A percentile compares a stretch with the other conserved stretches of the same genome.
Evolutionary conservation across 1,139 yeast species (phyloP).

Genomic region (Saccharomyces hybrid): DNA sequence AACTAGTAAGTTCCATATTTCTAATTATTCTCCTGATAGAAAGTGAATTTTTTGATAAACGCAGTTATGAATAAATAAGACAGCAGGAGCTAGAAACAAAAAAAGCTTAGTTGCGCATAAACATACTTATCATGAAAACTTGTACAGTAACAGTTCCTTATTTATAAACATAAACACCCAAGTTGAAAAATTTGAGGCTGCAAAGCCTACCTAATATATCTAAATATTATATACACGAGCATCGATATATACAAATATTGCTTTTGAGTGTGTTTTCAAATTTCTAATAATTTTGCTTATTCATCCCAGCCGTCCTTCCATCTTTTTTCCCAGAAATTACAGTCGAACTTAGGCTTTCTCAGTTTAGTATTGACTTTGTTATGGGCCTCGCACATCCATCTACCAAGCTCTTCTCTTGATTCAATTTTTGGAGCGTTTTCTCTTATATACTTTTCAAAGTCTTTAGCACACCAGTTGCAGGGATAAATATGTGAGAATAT

Average conservation of each 20-base stretch:
- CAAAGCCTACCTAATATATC: not conserved
- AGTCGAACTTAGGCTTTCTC: conserved; percentile 80
- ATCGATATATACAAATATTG: not conserved
- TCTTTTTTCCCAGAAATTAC: conserved; percentile 82
- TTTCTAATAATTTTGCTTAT: not conserved
- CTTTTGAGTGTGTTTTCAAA: not conserved
- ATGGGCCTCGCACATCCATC: conserved; percentile 93
- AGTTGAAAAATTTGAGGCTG: not conserved
- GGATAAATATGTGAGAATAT: conserved; percentile 82
- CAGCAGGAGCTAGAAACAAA: not conserved
- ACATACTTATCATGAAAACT: not conserved
- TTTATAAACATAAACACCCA: not conserved
- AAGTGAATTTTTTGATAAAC: not conserved
- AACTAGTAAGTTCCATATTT: not conserved
- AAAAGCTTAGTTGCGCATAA: not conserved
- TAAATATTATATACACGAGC: not conserved
- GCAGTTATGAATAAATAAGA: not conserved
- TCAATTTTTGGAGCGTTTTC: conserved; percentile 57
- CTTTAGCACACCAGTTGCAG: conserved; percentile 90
- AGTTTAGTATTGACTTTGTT: conserved; percentile 78
- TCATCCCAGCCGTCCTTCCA: conserved; percentile 80
- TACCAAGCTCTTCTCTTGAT: conserved; percentile 72
- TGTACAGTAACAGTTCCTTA: not conserved
- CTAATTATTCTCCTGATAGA: not conserved
- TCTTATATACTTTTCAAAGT: conserved; percentile 58